Percentiles rank a stretch among this genome's conserved stretches.
Conservation (phyloP, 305 asterid species). For the Fraxinus latifolia region DNA sequence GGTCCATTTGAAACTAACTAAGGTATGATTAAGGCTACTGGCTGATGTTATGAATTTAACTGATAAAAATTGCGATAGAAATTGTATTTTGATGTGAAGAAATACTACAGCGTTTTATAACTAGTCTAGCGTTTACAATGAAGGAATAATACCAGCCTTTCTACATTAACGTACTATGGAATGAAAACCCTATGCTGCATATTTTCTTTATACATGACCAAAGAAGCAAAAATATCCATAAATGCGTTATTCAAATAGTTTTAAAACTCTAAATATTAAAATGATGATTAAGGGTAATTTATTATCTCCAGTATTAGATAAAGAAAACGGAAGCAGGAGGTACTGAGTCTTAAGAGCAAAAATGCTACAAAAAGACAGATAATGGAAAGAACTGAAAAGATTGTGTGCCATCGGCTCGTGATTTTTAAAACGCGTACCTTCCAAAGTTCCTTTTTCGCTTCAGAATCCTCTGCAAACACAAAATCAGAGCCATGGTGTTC, state of each 20-base stretch:
- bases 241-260: background rate
- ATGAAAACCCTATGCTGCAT: background rate
- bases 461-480: slow-evolving; percentile 83
- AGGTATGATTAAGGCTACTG: background rate
- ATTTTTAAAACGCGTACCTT: slow-evolving; percentile 42
- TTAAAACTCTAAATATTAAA: background rate
- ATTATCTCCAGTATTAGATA: background rate
- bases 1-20: slow-evolving; percentile 6
- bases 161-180: background rate
- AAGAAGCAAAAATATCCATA: background rate
- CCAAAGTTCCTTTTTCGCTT: slow-evolving; percentile 93
- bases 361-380: background rate
- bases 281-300: background rate
- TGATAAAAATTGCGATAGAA: background rate
- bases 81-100: background rate
- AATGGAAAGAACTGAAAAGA: background rate
- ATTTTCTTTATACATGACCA: background rate
- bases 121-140: background rate
- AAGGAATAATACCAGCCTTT: background rate
- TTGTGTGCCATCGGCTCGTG: background rate
- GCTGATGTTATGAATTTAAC: slow-evolving; percentile 3
- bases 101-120: background rate
- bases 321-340: slow-evolving; percentile 1
- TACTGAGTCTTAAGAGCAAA: background rate
- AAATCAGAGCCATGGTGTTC: slow-evolving; percentile 87